A percentile compares a stretch with the other conserved stretches of the same genome.
phyloP scores from a whole-genome alignment of 495 filamentous ascomycete genomes.

The Lasiosphaeria hispida region DNA sequence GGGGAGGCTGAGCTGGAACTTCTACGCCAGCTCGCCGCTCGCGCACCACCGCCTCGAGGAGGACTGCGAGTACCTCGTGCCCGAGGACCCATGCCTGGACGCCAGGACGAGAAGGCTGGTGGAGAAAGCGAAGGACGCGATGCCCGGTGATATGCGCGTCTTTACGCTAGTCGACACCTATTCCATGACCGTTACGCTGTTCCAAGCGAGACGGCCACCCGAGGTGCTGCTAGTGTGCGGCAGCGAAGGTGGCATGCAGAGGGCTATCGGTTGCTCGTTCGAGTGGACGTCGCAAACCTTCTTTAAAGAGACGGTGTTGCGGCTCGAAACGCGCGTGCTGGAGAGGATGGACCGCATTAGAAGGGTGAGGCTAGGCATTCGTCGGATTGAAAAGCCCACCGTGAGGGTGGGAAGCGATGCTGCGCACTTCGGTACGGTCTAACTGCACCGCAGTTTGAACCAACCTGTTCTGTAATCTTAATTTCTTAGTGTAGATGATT shows the following conservation, averaged over 20 bases:
- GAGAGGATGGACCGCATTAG: conserved; percentile 23
- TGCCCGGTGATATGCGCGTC: conserved; percentile 16
- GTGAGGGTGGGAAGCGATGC: no score
- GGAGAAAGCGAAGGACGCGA: conserved; percentile 6
- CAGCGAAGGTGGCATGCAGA: conserved; percentile 41
- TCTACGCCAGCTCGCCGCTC: no score
- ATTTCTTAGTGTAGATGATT: no score
- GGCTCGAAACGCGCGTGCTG: conserved; percentile 28
- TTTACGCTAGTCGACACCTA: conserved; percentile 42
- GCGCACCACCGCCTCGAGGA: no score
- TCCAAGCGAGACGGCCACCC: conserved; percentile 36
- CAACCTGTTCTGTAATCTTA: no score
- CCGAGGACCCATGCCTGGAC: no score
- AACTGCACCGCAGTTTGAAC: no score
- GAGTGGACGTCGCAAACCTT: conserved; percentile 30
- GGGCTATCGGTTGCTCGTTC: conserved; percentile 38
- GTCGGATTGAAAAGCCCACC: not conserved
- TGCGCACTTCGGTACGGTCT: no score
- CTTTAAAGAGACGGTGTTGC: conserved; percentile 37
- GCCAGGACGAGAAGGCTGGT: no score
- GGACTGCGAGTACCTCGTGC: no score
- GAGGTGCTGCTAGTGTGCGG: conserved; percentile 32
- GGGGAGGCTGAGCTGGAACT: no score
- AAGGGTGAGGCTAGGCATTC: conserved; percentile 7
- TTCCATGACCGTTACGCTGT: conserved; percentile 36